A percentile compares a stretch with the other conserved stretches of the same genome.
Conservation (phyloP, 2,329 filamentous ascomycete genomes). For the Aspergillus pseudoglaucus region DNA sequence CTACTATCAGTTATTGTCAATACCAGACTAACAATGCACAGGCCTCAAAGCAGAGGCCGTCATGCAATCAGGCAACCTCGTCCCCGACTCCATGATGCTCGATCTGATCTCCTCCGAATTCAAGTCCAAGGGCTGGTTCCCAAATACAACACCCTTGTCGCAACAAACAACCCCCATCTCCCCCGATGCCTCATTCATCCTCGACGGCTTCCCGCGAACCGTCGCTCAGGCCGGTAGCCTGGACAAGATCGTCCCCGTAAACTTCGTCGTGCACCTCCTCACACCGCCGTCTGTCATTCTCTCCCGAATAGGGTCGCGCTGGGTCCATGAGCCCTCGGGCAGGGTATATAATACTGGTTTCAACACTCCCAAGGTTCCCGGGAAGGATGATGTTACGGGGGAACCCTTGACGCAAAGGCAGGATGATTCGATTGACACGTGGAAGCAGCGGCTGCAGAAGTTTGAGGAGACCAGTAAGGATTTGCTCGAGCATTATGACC, state of each 20-base stretch:
- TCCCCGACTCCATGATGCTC: slow-evolving; percentile 85
- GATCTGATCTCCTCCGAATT: slow-evolving; percentile 89
- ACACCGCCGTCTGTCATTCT: slow-evolving; percentile 84
- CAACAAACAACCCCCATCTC: slow-evolving; percentile 48
- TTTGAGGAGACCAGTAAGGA: slow-evolving; percentile 84
- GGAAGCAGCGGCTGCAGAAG: slow-evolving; percentile 69
- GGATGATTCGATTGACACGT: slow-evolving; percentile 83
- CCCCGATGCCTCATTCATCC: slow-evolving; percentile 79
- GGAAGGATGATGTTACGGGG: slow-evolving; percentile 84
- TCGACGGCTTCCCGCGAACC: slow-evolving; percentile 93
- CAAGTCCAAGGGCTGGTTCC: slow-evolving; percentile 76
- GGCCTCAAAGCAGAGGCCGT: slow-evolving; percentile 84
- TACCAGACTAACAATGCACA: slow-evolving; percentile 31
- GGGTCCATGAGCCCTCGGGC: slow-evolving; percentile 87
- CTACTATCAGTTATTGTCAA: neutral
- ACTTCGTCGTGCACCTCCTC: slow-evolving; percentile 79
- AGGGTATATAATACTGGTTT: slow-evolving; percentile 94
- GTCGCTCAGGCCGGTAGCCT: slow-evolving; percentile 70
- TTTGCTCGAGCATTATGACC: slow-evolving; percentile 81
- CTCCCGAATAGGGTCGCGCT: slow-evolving; percentile 81
- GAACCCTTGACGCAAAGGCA: slow-evolving; percentile 73
- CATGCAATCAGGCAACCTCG: slow-evolving; percentile 83
- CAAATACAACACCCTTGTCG: slow-evolving; percentile 37
- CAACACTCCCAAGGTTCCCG: slow-evolving; percentile 72
- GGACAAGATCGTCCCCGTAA: slow-evolving; percentile 82